A percentile compares a stretch with the other conserved stretches of the same genome.
These are phyloP conservation scores for Fraxinus albicans DNA, from an alignment of 305 asterid genomes.

Conservation along the genomic window DNA sequence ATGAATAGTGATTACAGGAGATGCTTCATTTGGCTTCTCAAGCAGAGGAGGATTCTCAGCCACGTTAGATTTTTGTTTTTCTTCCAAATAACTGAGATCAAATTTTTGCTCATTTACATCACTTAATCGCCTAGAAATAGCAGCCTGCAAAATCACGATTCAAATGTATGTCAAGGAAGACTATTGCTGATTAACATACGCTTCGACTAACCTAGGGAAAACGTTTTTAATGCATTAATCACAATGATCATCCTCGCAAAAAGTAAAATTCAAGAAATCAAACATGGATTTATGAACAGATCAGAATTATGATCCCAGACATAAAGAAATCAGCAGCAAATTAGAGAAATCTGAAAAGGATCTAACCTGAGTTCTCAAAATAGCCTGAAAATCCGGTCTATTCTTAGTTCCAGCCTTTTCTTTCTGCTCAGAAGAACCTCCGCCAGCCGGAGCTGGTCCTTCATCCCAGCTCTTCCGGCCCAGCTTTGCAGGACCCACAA, in stretches of 20 bases:
- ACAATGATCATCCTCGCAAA: slow-evolving; percentile 4
- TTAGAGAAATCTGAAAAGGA: not conserved
- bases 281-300: not conserved
- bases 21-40: slow-evolving; percentile 43
- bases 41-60: slow-evolving; percentile 27
- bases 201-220: not conserved
- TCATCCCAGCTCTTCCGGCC: slow-evolving; percentile 90
- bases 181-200: not conserved
- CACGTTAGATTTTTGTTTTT: slow-evolving; percentile 28
- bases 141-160: slow-evolving; percentile 53
- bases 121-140: slow-evolving; percentile 90
- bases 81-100: slow-evolving; percentile 19
- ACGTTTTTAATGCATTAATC: not conserved
- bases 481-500: slow-evolving; percentile 53
- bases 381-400: slow-evolving; percentile 75
- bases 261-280: not conserved
- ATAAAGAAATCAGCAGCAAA: not conserved
- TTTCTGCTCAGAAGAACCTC: slow-evolving; percentile 49
- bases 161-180: not conserved
- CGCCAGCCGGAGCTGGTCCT: slow-evolving; percentile 43
- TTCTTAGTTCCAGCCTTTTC: slow-evolving; percentile 48
- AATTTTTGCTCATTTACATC: slow-evolving; percentile 57
- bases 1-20: slow-evolving; percentile 89
- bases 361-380: slow-evolving; percentile 86
- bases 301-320: not conserved